A percentile compares a stretch with the other conserved stretches of the same genome.
Conservation (phyloP, 257 asterid genomes). For the Anisodus tanguticus region DNA sequence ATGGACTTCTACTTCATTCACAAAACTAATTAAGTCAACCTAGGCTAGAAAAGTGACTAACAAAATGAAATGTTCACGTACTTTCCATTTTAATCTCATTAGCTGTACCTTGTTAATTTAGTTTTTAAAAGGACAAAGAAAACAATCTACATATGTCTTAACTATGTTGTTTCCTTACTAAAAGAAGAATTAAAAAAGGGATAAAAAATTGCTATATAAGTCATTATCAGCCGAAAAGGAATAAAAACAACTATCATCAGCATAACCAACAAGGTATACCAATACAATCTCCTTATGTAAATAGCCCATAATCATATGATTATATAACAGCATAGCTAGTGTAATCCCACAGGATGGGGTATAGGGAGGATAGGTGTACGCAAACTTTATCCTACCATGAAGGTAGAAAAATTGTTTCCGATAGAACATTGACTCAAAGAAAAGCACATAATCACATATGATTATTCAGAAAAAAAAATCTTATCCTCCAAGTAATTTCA, state of each 20-base stretch:
- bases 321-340: too few relatives aligned
- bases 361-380: too few relatives aligned
- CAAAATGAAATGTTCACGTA: not conserved
- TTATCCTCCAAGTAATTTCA: not conserved
- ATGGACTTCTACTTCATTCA: not conserved
- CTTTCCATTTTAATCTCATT: not conserved
- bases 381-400: too few relatives aligned
- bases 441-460: too few relatives aligned
- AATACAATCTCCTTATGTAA: not conserved
- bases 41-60: not conserved
- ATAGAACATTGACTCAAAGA: too few relatives aligned
- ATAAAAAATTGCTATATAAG: not conserved
- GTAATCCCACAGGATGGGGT: too few relatives aligned
- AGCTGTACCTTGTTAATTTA: not conserved
- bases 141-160: not conserved
- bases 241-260: not conserved
- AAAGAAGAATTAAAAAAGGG: not conserved
- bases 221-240: conserved; percentile 24
- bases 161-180: not conserved
- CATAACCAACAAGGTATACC: not conserved
- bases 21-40: not conserved
- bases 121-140: not conserved
- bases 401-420: too few relatives aligned
- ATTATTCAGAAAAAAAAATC: too few relatives aligned
- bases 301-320: not conserved